Base-by-base conservation (phyloP, 345 rosid genomes). In the Eucalyptus tenuipes region DNA sequence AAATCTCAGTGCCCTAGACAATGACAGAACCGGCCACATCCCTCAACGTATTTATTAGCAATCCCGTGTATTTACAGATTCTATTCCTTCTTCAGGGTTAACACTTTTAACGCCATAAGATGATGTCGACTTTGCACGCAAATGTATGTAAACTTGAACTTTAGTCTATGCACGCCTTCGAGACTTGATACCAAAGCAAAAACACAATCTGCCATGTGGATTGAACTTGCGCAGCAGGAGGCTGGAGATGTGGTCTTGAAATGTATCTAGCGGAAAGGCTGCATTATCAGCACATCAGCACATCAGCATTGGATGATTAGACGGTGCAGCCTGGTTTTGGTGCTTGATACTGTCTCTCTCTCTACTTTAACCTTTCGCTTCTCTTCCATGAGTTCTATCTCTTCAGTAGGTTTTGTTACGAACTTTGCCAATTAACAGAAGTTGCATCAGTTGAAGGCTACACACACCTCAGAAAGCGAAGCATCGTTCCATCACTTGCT, bases 301-400 rank as follows among this genome's bases (percentile, higher is more conserved):
- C 59, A 20, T 53, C 5, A 4, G 59, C 59, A 53, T 8, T 8
- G 59, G 59, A 53, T 53, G 59, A 53, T 53, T 53, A 57, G 1
- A 57, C 7, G 64, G 7, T 1, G 1, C 1, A 2, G 64, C 64
- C 64, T 57, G 64, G 3, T 24, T 57, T 57, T 57, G 1, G 1
- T 1, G 64, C 64, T 10, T 13, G 64, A 57, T 57, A 29, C 2
- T 10, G 64, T 57, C 64, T 57, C 64, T 57, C 29, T 3, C 3
- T 57, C 64, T 25, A 24, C 64, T 57, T 57, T 57, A 57, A 24
- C n/a, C 64, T 57, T 57, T 10, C 12, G 64, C n/a, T 57, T 24
- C 64, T 57, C 64, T 57, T 24, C n/a, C 64, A 57, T 57, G 13
- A 57, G n/a, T 55, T 55, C 1, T 55, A 4, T 55, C 61, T 55